Evolutionary conservation across 768 basidiomycete species (phyloP).

Genomic region (Mycena crocata): DNA sequence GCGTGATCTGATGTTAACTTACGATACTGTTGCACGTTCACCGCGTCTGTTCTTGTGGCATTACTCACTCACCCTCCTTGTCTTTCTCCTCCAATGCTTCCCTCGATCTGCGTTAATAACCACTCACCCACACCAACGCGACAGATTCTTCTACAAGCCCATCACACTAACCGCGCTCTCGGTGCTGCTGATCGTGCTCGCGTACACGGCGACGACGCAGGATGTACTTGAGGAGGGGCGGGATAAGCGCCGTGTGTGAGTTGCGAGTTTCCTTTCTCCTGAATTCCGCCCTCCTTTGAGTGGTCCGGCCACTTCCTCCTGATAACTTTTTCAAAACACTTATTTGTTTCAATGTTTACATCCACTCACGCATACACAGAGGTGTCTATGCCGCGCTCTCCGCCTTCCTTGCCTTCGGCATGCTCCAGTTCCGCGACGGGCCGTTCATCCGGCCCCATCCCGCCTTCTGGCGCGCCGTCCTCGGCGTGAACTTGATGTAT

Average conservation of each 20-base stretch:
- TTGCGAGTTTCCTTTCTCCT: slow-evolving; percentile 19
- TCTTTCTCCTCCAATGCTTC: no score
- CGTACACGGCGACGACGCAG: slow-evolving; percentile 86
- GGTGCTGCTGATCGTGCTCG: slow-evolving; percentile 72
- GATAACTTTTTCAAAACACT: no score
- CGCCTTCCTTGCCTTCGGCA: slow-evolving; percentile 83
- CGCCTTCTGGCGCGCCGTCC: slow-evolving; percentile 83
- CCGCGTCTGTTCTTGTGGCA: no score
- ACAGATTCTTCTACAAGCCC: slow-evolving; percentile 90
- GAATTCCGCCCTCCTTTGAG: slow-evolving; percentile 22
- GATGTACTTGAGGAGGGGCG: slow-evolving; percentile 87
- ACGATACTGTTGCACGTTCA: no score
- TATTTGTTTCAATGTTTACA: slow-evolving; percentile 25
- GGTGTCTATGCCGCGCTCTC: slow-evolving; percentile 81
- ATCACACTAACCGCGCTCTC: slow-evolving; percentile 82
- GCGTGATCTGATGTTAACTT: no score
- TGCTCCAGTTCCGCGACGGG: slow-evolving; percentile 91
- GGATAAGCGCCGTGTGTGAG: slow-evolving; percentile 86
- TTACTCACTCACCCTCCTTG: no score
- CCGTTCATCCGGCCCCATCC: slow-evolving; percentile 92
- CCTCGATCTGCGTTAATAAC: no score
- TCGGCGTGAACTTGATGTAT: slow-evolving; percentile 87
- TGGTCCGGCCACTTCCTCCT: slow-evolving; percentile 7
- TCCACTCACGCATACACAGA: slow-evolving; percentile 49
- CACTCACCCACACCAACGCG: slow-evolving; percentile 25